A percentile compares a stretch with the other conserved stretches of the same genome.
Conservation (phyloP, 2,329 filamentous ascomycete species). For the Xylariales sp. region DNA sequence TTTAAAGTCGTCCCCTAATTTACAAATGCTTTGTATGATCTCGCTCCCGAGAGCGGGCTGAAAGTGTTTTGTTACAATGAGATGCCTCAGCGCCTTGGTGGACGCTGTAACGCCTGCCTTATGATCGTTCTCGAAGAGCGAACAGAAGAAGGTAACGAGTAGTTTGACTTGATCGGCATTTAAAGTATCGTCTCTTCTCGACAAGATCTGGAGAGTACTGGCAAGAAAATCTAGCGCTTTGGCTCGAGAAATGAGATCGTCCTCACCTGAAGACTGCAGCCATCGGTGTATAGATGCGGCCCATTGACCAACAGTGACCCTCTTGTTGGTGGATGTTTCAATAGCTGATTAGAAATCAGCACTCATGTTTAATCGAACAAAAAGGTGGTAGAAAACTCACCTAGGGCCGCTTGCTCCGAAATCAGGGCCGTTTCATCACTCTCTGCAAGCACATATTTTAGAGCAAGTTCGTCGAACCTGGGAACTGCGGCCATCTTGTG, state of each 20-base stretch:
- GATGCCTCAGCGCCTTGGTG: conserved; percentile 62
- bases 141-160: conserved; percentile 65
- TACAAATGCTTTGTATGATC: conserved; percentile 62
- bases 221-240: conserved; percentile 70
- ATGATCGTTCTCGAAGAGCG: conserved; percentile 69
- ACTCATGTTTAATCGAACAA: background rate
- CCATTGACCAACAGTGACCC: conserved; percentile 64
- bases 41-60: conserved; percentile 60
- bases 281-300: conserved; percentile 66
- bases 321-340: conserved; percentile 56
- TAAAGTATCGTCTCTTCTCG: conserved; percentile 54
- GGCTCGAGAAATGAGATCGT: conserved; percentile 63
- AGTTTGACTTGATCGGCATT: conserved; percentile 64
- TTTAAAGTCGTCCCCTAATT: conserved; percentile 67
- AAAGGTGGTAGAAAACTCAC: conserved; percentile 6
- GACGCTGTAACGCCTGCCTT: conserved; percentile 68
- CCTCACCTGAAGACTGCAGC: conserved; percentile 59
- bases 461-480: conserved; percentile 61
- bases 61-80: conserved; percentile 64
- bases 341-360: conserved; percentile 54
- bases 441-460: conserved; percentile 66
- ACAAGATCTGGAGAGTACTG: conserved; percentile 62
- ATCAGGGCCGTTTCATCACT: conserved; percentile 56
- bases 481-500: conserved; percentile 60
- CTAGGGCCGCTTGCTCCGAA: conserved; percentile 57